These are phyloP conservation scores for Picochlorum sp. DNA, from an alignment of 139 green algal genomes.

Conservation along the genomic window DNA sequence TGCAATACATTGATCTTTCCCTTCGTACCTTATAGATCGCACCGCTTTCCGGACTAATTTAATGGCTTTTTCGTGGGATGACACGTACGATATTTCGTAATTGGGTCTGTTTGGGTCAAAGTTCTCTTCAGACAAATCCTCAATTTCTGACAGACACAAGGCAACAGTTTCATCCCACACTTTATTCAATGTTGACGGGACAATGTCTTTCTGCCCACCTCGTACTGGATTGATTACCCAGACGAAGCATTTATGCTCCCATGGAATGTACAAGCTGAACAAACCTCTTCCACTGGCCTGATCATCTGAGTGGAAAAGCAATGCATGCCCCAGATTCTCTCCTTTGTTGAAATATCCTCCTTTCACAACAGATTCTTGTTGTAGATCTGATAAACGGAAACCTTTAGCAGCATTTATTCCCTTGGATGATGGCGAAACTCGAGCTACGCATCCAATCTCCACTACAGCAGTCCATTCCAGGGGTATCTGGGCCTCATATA, in stretches of 20 bases:
- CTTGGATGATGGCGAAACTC: conserved; percentile 31
- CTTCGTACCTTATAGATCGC: too few species aligned
- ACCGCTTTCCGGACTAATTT: conserved; percentile 10
- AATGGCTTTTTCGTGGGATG: conserved; percentile 10
- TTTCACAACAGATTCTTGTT: conserved; percentile 37
- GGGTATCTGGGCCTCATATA: conserved; percentile 73
- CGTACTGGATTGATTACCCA: conserved; percentile 32
- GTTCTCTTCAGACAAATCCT: conserved; percentile 8
- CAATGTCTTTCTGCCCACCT: conserved; percentile 40
- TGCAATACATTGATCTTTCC: too few species aligned
- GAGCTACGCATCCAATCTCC: conserved; percentile 53
- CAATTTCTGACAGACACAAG: neutral
- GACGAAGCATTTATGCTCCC: conserved; percentile 16
- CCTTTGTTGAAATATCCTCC: conserved; percentile 18
- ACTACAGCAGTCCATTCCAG: conserved; percentile 53
- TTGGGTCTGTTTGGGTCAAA: neutral
- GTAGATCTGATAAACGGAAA: conserved; percentile 62
- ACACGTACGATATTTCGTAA: conserved; percentile 58
- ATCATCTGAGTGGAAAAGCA: conserved; percentile 55
- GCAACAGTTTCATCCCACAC: conserved; percentile 46
- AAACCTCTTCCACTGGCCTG: conserved; percentile 31
- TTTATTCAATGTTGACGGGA: conserved; percentile 29
- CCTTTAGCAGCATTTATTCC: conserved; percentile 36
- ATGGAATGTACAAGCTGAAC: conserved; percentile 47
- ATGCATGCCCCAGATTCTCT: conserved; percentile 57